Evolutionary conservation across 352 stramenopile genomes (phyloP).

Genomic region (Globisporangium cylindrosporum): DNA sequence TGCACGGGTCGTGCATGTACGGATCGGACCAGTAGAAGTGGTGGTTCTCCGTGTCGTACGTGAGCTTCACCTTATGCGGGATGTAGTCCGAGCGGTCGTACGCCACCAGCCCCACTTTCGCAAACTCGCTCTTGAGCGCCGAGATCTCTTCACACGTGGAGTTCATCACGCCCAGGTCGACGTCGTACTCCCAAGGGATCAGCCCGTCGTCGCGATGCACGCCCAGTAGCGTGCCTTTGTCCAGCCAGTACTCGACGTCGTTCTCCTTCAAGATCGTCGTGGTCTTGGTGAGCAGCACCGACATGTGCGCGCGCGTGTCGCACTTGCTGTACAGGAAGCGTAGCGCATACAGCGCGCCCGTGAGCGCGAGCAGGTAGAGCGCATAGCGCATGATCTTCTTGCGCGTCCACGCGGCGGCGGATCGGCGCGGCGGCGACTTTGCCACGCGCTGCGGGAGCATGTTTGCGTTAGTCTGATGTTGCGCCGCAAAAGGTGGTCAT

Average conservation of each 20-base stretch:
- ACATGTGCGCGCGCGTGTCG: conserved; percentile 71
- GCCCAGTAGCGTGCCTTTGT: conserved; percentile 75
- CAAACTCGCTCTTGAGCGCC: conserved; percentile 62
- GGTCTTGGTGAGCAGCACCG: conserved; percentile 63
- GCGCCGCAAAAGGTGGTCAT: not conserved
- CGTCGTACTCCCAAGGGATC: conserved; percentile 81
- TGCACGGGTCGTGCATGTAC: conserved; percentile 70
- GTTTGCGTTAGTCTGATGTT: conserved; percentile 1
- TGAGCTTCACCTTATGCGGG: conserved; percentile 79
- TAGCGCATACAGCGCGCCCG: conserved; percentile 34
- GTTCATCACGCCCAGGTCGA: conserved; percentile 81
- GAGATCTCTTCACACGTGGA: conserved; percentile 65
- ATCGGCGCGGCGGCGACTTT: conserved; percentile 18
- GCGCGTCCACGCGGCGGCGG: conserved; percentile 13
- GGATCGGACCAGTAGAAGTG: conserved; percentile 79
- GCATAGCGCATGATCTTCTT: conserved; percentile 31
- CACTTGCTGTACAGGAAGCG: conserved; percentile 73
- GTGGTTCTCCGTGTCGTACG: conserved; percentile 82
- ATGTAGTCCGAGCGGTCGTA: conserved; percentile 75
- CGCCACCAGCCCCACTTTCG: conserved; percentile 49
- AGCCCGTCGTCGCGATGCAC: conserved; percentile 65
- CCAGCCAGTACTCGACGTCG: conserved; percentile 79
- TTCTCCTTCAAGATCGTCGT: conserved; percentile 57
- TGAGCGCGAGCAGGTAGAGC: conserved; percentile 27
- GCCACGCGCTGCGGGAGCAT: conserved; percentile 22